Conservation (phyloP, 2,329 filamentous ascomycete species). For the Colletotrichum liaoningense region DNA sequence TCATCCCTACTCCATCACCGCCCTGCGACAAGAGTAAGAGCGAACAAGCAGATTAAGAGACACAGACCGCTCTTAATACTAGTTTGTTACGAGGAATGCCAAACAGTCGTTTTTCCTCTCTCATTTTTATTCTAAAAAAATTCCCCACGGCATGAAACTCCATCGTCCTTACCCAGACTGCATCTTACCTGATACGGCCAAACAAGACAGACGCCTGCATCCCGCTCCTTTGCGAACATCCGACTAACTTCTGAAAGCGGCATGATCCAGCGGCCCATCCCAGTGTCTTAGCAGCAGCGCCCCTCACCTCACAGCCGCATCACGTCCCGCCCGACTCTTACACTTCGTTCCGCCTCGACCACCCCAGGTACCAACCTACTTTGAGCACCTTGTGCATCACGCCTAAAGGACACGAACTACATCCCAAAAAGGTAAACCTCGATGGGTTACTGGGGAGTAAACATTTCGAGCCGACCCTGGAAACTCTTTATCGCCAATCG, state of each 20-base stretch:
- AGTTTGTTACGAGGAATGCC: background rate
- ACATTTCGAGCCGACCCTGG: slow-evolving; percentile 4
- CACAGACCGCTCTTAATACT: slow-evolving; percentile 28
- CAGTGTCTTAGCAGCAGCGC: slow-evolving; percentile 23
- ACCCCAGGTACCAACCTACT: background rate
- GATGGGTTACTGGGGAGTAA: slow-evolving; percentile 18
- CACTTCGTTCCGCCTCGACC: background rate
- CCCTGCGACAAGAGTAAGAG: slow-evolving; percentile 24
- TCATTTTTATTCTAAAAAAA: background rate
- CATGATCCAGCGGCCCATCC: slow-evolving; percentile 28
- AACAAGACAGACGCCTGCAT: slow-evolving; percentile 30
- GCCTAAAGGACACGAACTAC: background rate
- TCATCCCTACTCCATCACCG: slow-evolving; percentile 29
- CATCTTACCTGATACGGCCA: slow-evolving; percentile 32
- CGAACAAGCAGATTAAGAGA: slow-evolving; percentile 24
- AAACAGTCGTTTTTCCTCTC: background rate
- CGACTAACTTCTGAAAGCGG: slow-evolving; percentile 27
- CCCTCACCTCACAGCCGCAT: background rate
- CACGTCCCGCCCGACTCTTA: slow-evolving; percentile 4
- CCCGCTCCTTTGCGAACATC: slow-evolving; percentile 23
- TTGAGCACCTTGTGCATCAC: background rate
- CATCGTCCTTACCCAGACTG: background rate
- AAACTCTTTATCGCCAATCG: slow-evolving; percentile 20
- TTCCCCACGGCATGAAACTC: background rate
- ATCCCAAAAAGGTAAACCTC: background rate